phyloP scores from a whole-genome alignment of 805 yeast species.

The Pichia exigua region DNA sequence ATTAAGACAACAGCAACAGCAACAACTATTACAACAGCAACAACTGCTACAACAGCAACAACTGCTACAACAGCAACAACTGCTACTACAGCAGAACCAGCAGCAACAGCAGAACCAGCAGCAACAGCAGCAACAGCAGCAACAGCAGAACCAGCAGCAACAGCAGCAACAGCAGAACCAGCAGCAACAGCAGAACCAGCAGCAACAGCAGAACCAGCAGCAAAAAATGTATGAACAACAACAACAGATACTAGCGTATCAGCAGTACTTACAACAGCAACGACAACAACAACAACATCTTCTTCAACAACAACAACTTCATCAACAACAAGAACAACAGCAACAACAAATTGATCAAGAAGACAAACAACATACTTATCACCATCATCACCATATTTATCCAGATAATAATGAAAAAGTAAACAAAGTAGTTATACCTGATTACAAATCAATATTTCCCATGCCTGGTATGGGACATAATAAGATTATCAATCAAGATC shows the following conservation, averaged over 20 bases:
- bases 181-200: not conserved
- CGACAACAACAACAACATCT: not conserved
- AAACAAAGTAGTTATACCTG: conserved; percentile 7
- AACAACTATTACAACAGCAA: conserved; percentile 1
- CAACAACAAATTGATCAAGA: not conserved
- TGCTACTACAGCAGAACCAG: conserved; percentile 7
- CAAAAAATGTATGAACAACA: not conserved
- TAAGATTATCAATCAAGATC: conserved; percentile 8
- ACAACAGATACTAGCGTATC: not conserved
- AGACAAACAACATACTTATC: not conserved
- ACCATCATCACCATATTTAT: not conserved
- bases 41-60: conserved; percentile 4
- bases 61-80: conserved; percentile 1
- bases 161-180: not conserved
- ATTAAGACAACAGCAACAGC: not conserved
- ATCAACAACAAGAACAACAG: conserved; percentile 1
- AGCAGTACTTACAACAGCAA: not conserved
- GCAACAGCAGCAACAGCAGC: conserved; percentile 4
- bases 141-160: conserved; percentile 7
- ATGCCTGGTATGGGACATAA: conserved; percentile 20
- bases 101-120: conserved; percentile 5
- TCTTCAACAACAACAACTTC: not conserved
- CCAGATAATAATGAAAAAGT: not conserved
- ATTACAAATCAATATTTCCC: conserved; percentile 21
- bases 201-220: not conserved